A percentile compares a stretch with the other conserved stretches of the same genome.
Evolutionary conservation across 768 basidiomycete species (phyloP).

Genomic region (Lentinula sp.): DNA sequence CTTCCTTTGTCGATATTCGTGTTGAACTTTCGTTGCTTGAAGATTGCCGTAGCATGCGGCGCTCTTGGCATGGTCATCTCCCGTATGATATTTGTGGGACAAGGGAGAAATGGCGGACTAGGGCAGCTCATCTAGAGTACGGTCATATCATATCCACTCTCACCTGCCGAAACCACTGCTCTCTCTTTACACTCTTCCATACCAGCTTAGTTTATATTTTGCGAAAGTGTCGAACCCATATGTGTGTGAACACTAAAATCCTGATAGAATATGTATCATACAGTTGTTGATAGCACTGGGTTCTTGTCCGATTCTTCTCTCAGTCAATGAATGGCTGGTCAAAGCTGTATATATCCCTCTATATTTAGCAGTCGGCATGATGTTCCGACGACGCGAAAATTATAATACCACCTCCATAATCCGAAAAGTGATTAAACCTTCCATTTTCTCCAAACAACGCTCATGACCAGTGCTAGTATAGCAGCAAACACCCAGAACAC

Average conservation of each 20-base stretch:
- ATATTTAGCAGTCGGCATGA: no score
- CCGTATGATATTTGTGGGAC: neutral
- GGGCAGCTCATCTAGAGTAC: neutral
- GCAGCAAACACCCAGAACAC: slow-evolving; percentile 84
- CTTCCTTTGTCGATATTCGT: neutral
- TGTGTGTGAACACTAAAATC: no score
- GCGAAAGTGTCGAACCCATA: no score
- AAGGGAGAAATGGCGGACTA: neutral
- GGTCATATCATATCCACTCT: no score
- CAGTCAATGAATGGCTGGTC: neutral
- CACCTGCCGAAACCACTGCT: no score
- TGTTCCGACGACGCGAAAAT: neutral
- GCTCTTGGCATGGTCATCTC: neutral
- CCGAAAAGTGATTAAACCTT: neutral
- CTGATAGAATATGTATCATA: neutral
- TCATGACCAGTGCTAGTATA: slow-evolving; percentile 29
- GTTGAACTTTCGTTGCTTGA: neutral
- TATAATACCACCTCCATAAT: neutral
- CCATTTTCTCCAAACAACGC: slow-evolving; percentile 6
- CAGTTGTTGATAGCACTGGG: no score
- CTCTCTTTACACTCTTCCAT: no score
- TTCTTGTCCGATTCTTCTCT: no score
- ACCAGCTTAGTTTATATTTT: no score
- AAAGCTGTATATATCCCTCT: neutral
- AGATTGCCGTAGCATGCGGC: neutral